phyloP scores from a whole-genome alignment of 441 rosid species.

The Erysimum cheiri region DNA sequence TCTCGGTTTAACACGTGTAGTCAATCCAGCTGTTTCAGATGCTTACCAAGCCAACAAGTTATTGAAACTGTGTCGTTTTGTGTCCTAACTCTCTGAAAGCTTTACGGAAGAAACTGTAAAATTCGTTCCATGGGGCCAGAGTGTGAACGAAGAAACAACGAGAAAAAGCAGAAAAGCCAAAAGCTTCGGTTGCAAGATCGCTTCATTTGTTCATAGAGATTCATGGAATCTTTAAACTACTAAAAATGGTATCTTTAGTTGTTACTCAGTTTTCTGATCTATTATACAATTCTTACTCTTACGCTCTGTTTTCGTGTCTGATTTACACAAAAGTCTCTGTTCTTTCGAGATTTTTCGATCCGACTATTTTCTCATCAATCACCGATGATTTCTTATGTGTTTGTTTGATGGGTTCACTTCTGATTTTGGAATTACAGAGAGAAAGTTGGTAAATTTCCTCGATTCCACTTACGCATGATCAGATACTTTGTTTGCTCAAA shows the following conservation, averaged over 20 bases:
- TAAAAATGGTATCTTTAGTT: constrained; percentile 36
- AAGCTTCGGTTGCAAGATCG: constrained; percentile 42
- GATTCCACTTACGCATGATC: not conserved
- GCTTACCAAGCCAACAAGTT: constrained; percentile 43
- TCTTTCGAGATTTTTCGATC: constrained; percentile 2
- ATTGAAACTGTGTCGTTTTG: constrained; percentile 38
- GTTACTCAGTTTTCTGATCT: constrained; percentile 23
- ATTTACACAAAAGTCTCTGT: not conserved
- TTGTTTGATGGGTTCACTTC: constrained; percentile 20
- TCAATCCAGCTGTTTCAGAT: constrained; percentile 18
- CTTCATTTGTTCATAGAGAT: constrained; percentile 23
- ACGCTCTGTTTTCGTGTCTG: constrained; percentile 17
- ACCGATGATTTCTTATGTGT: constrained; percentile 6
- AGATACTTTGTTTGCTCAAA: not conserved
- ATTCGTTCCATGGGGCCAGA: constrained; percentile 37
- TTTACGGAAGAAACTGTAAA: constrained; percentile 30
- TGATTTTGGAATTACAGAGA: not conserved
- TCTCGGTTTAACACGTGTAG: not conserved
- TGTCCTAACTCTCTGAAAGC: not conserved
- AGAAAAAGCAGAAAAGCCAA: constrained; percentile 34
- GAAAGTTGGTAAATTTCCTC: constrained; percentile 24
- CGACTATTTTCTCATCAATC: constrained; percentile 10
- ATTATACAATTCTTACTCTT: constrained; percentile 18
- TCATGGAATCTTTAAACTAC: constrained; percentile 38
- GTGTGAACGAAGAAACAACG: constrained; percentile 36